Percentiles rank a stretch among this genome's conserved stretches.
phyloP scores from a whole-genome alignment of 2,329 filamentous ascomycete genomes.

The Seiridium cupressi region DNA sequence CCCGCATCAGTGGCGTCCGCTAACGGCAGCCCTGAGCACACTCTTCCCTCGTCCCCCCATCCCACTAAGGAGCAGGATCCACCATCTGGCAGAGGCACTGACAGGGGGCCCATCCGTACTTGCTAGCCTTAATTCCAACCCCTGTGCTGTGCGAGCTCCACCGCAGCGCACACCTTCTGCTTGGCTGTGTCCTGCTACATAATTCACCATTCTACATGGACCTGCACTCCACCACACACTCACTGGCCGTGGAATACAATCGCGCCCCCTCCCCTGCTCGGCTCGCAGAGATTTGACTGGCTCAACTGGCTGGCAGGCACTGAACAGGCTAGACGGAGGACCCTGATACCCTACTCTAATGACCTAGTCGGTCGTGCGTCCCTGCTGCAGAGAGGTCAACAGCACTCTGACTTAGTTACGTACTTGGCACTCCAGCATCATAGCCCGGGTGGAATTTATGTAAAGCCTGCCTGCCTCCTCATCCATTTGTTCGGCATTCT shows the following conservation, averaged over 20 bases:
- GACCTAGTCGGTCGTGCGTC: conserved; percentile 8
- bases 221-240: background rate
- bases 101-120: background rate
- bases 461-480: conserved; percentile 21
- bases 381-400: conserved; percentile 12
- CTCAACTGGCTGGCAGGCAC: conserved; percentile 14
- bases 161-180: background rate
- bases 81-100: background rate
- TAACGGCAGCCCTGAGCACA: conserved; percentile 18
- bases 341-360: conserved; percentile 23
- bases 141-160: background rate
- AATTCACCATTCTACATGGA: background rate
- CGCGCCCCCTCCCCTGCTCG: background rate
- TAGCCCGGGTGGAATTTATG: conserved; percentile 18
- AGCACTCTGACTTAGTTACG: conserved; percentile 14
- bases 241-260: background rate
- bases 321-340: conserved; percentile 21
- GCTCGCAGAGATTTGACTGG: conserved; percentile 18
- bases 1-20: conserved; percentile 33
- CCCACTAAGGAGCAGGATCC: background rate
- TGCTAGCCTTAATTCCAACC: background rate
- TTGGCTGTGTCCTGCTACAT: background rate
- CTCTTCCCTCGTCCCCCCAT: background rate
- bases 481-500: conserved; percentile 11
- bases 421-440: conserved; percentile 26